Evolutionary conservation across 345 rosid genomes (phyloP), one percentile per base, ranked within the genome.

Genomic region (Pelargonium nanum): DNA sequence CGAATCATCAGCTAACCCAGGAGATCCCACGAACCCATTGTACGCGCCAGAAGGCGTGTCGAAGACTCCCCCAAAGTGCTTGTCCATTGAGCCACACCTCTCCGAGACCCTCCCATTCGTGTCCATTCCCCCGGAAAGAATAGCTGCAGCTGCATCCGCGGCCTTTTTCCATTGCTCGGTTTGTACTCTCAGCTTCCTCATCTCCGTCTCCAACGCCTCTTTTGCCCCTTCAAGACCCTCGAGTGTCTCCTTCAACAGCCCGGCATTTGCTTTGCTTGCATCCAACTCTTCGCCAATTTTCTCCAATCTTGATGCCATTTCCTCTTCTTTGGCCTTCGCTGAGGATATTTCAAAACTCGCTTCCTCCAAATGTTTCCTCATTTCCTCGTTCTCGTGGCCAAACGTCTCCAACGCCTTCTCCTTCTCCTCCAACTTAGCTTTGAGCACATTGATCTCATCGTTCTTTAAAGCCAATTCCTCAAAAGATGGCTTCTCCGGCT

Each of bases 141-240:
- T 85, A 1, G 89, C 81, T 40, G 98, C 95, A 61, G 96, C 98
- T 0, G 96, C 98, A 73, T 89, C 96, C 0, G 98, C 98, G 0
- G 95, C 96, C 72, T 92, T 92, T 70, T 81, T 78, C 98, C 98
- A 92, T 65, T 92, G 96, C 76, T 86, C 96, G 22, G 96, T 89
- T 75, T 92, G 98, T 51, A 85, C 85, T 62, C 80, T 80, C 59
- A 92, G 78, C 77, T 73, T 86, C 81, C 77, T 86, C 90, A 89
- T 89, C 80, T 89, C 98, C 0, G 73, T 70, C 69, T 92, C 96
- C 66, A 88, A 52, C 21, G 70, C 80, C 22, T 74, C 75, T 55
- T 86, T 88, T 8, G 70, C 89, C 56, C 76, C 85, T 76, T 75
- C 87, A 22, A 62, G 65, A 50, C 75, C 66, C 71, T 82, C 78